These are phyloP conservation scores for Cicer cuneatum DNA, from an alignment of 306 rosid species.

Conservation along the genomic window DNA sequence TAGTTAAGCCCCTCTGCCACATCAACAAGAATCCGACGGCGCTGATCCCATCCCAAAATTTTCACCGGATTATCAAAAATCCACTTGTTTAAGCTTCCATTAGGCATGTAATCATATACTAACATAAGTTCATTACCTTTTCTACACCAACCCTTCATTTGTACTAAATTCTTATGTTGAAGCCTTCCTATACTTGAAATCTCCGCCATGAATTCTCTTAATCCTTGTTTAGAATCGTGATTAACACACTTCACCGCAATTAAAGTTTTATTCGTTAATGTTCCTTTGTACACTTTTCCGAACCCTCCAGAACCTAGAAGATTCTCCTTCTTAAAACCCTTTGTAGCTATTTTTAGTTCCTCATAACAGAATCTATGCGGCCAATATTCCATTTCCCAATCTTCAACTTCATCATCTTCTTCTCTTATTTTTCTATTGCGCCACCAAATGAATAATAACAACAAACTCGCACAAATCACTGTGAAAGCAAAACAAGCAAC, in stretches of 20 bases:
- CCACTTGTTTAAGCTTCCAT: conserved; percentile 84
- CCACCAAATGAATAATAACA: conserved; percentile 54
- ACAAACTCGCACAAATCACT: conserved; percentile 35
- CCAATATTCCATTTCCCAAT: conserved; percentile 93
- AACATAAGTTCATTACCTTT: conserved; percentile 73
- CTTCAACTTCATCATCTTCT: conserved; percentile 74
- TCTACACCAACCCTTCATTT: conserved; percentile 95
- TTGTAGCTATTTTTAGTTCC: conserved; percentile 67
- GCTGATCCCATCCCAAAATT: conserved; percentile 61
- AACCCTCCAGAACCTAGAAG: conserved; percentile 85
- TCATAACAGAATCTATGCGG: conserved; percentile 83
- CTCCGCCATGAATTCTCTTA: conserved; percentile 93
- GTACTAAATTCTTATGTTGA: conserved; percentile 86
- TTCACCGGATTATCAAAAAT: conserved; percentile 60
- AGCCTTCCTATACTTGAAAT: conserved; percentile 90
- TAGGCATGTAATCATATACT: conserved; percentile 90
- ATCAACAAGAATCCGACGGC: conserved; percentile 71
- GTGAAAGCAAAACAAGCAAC: conserved; percentile 54
- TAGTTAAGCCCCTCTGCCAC: conserved; percentile 89
- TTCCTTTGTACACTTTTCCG: conserved; percentile 81
- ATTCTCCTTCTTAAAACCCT: conserved; percentile 53
- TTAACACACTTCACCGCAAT: conserved; percentile 89
- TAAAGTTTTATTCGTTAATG: conserved; percentile 54
- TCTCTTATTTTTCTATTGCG: conserved; percentile 46
- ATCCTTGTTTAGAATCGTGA: conserved; percentile 95